Evolutionary conservation across 1,284 basidiomycete genomes (phyloP), one percentile per base, ranked within the genome.

Genomic region (Irpex sp.): DNA sequence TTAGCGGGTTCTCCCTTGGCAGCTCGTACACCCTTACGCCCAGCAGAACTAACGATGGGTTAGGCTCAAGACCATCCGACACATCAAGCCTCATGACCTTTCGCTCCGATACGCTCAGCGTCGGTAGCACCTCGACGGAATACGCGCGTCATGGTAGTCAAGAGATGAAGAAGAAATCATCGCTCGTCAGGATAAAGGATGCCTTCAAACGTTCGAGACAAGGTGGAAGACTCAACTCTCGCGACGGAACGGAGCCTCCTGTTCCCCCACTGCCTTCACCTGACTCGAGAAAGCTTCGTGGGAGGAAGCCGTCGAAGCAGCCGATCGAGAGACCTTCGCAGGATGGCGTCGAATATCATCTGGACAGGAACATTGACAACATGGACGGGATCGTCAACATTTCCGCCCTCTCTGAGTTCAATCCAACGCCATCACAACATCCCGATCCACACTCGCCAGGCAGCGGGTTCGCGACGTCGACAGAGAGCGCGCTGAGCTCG

Each of bases 371-470:
- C 67, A 78, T 96, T 50, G 84, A 90, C 36, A 80, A 87, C 63
- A 93, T 97, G 83, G 90, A 92, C 57, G 94, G 92, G 35, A 93
- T 97, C 72, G 81, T 97, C 67, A 82, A 94, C 73, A 74, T 77
- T 17, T 78, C 67, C 11, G 74, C 70, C 19, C 76, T 73, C 26
- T 74, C 65, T 36, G 58, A 62, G 53, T 64, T 66, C 58, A 63
- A 46, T 65, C 69, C 55, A n/a, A 66, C 63, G 4, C 60, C 36
- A 1, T 54, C 57, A 15, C 72, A 62, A 36, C 39, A 43, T 15
- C 39, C 39, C 39, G 72, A 74, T 26, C 70, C 75, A 36, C 80
- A 75, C 65, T 80, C 82, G 0, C 78, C 80, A 2, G 77, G 77
- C 56, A 78, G 77, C 50, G 77, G 72, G 4, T 74, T 77, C 57